Base-by-base conservation (phyloP, 495 filamentous ascomycete genomes). In the Penicillium bialowiezense region DNA sequence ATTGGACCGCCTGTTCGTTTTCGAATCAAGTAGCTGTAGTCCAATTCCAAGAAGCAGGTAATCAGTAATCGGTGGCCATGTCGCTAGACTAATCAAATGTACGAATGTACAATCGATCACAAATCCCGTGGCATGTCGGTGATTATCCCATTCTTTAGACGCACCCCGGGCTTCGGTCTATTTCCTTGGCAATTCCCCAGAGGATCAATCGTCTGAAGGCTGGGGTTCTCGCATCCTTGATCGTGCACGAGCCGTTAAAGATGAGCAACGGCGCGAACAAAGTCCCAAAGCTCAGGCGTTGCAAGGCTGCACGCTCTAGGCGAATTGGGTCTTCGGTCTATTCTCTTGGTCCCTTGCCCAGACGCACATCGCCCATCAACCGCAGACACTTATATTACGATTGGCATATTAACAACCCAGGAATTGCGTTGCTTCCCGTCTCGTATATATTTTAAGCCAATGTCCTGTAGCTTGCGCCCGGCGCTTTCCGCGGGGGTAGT, bases 401-500 rank as follows among this genome's bases (percentile, higher is more conserved):
- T 34, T 33, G 19, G 17, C 18, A 15, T 26, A 32, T 31, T 21
- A 3, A 44, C 18, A 33, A 20, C n/a, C 37, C n/a, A n/a, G n/a
- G 24, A 9, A 17, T 39, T 18, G 14, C 31, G 20, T 39, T 34
- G n/a, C 31, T 10, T 19, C 28, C 42, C 45, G 46, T 54, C 41
- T 50, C 51, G 35, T 50, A 35, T 55, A 43, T 19, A 35, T 29
- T 24, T 38, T 17, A 28, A 44, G n/a, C 31, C 44, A 43, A 47
- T 34, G 23, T 26, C 3, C 23, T 3, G 45, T 32, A 9, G 32
- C 50, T 40, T 47, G 54, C 57, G 32, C 53, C 47, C 50, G 54
- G 57, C 57, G 60, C 60, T 55, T 63, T 58, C 54, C 57, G 60
- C 60, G 60, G 54, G 31, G 50, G 53, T 29, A 44, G 24, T 49